Percentiles rank a stretch among this genome's conserved stretches.
Evolutionary conservation across 352 stramenopile species (phyloP).

Genomic region (Ophiocytium majus): DNA sequence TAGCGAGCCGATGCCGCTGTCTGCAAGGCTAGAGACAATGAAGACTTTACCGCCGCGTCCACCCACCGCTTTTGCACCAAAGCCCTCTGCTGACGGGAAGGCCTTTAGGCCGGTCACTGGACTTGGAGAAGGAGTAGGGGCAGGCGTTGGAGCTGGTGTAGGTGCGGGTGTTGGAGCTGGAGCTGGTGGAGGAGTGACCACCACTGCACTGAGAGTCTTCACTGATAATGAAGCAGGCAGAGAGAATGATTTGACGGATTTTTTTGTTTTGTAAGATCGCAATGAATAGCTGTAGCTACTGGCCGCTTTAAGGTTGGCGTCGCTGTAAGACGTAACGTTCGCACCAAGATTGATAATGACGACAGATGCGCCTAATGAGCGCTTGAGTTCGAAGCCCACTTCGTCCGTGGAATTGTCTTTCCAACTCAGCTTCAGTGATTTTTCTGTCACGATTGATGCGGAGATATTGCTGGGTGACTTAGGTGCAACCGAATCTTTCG

Average conservation of each 20-base stretch:
- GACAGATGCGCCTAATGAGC: not conserved
- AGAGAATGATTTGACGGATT: not conserved
- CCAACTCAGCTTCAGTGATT: not conserved
- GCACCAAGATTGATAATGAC: not conserved
- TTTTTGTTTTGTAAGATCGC: not conserved
- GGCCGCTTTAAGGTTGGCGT: not conserved
- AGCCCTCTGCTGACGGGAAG: not conserved
- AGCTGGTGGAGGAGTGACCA: not conserved
- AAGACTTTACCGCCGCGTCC: slow-evolving; percentile 3
- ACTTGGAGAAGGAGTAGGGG: not conserved
- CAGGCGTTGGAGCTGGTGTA: not conserved
- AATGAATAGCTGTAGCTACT: not conserved
- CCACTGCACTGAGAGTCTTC: not conserved
- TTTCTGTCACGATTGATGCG: no score
- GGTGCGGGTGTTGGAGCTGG: not conserved
- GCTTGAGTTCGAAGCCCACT: not conserved
- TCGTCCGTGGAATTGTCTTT: slow-evolving; percentile 1
- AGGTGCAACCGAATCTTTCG: no score
- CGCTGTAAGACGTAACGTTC: not conserved
- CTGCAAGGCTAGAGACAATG: not conserved
- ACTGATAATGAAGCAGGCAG: not conserved
- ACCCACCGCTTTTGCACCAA: slow-evolving; percentile 1
- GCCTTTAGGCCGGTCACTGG: slow-evolving; percentile 4
- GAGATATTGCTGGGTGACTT: no score
- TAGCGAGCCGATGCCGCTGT: not conserved